These are phyloP conservation scores for Castanea sativa DNA, from an alignment of 306 rosid species.

Conservation along the genomic window DNA sequence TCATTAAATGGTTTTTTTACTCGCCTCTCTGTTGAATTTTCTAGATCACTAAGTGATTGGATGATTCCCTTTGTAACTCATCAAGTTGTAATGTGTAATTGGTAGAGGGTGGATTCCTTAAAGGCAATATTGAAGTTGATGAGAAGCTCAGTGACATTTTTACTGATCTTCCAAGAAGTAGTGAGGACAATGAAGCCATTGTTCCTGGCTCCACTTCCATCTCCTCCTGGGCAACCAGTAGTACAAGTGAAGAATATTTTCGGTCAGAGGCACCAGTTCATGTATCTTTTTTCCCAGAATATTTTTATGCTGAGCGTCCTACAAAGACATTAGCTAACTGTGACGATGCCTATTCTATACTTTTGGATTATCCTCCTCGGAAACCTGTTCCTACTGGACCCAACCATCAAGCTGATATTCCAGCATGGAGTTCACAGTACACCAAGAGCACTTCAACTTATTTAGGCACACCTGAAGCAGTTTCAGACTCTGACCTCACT, in stretches of 20 bases:
- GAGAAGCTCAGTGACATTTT: constrained; percentile 44
- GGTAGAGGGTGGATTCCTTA: constrained; percentile 54
- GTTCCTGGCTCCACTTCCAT: constrained; percentile 40
- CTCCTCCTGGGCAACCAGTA: constrained; percentile 52
- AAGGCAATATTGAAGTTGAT: constrained; percentile 37
- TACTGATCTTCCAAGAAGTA: constrained; percentile 35
- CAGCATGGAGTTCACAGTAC: constrained; percentile 41
- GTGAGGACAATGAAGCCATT: constrained; percentile 42
- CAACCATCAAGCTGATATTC: constrained; percentile 71
- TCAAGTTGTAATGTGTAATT: constrained; percentile 35
- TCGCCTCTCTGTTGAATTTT: neutral
- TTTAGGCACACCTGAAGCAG: constrained; percentile 19
- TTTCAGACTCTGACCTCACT: constrained; percentile 21
- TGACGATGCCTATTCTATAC: constrained; percentile 65
- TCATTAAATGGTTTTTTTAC: neutral
- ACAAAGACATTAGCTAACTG: constrained; percentile 51
- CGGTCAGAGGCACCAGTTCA: constrained; percentile 38
- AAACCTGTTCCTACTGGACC: constrained; percentile 62
- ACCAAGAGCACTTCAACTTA: neutral
- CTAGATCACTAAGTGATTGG: neutral
- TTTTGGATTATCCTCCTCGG: constrained; percentile 66
- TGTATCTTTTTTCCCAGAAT: constrained; percentile 47
- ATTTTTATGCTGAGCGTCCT: constrained; percentile 53
- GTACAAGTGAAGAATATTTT: constrained; percentile 38
- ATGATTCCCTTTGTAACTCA: constrained; percentile 17